These are phyloP conservation scores for Venturia nashicola DNA, from an alignment of 2,329 filamentous ascomycete species.

Conservation along the genomic window DNA sequence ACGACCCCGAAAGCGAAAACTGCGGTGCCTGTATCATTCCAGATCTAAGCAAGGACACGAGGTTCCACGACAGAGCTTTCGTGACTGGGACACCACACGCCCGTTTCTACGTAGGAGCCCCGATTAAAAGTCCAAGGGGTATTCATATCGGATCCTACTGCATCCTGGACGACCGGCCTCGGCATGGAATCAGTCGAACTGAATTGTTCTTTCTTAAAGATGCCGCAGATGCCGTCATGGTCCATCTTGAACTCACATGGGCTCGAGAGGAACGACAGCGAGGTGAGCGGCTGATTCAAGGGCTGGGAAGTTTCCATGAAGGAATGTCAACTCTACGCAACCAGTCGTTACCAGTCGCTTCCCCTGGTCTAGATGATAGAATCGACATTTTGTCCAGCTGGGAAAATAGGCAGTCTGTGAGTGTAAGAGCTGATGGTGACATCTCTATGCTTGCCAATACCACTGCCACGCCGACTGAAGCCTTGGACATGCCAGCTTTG, in stretches of 20 bases:
- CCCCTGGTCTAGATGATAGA: background rate
- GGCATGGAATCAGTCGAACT: conserved; percentile 13
- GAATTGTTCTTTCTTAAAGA: conserved; percentile 12
- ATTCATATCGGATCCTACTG: conserved; percentile 22
- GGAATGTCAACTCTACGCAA: conserved; percentile 6
- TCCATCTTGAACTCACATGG: conserved; percentile 13
- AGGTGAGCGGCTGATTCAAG: conserved; percentile 12
- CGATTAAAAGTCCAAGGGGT: conserved; percentile 16
- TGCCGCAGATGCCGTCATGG: conserved; percentile 12
- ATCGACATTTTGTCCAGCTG: background rate
- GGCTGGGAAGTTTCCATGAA: conserved; percentile 13
- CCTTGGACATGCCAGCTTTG: no score
- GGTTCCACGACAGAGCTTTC: background rate
- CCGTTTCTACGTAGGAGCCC: conserved; percentile 9
- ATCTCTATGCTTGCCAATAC: background rate
- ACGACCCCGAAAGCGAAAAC: background rate
- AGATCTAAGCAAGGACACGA: background rate
- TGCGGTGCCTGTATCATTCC: background rate
- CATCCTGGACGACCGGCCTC: conserved; percentile 20
- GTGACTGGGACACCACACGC: background rate
- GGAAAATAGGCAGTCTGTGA: background rate
- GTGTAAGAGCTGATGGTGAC: background rate
- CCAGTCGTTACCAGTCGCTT: background rate
- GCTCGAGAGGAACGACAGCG: conserved; percentile 11
- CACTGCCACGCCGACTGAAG: background rate